Evolutionary conservation across 1,284 basidiomycete species (phyloP), one percentile per base, ranked within the genome.

Genomic region (Ceratobasidium sp.): DNA sequence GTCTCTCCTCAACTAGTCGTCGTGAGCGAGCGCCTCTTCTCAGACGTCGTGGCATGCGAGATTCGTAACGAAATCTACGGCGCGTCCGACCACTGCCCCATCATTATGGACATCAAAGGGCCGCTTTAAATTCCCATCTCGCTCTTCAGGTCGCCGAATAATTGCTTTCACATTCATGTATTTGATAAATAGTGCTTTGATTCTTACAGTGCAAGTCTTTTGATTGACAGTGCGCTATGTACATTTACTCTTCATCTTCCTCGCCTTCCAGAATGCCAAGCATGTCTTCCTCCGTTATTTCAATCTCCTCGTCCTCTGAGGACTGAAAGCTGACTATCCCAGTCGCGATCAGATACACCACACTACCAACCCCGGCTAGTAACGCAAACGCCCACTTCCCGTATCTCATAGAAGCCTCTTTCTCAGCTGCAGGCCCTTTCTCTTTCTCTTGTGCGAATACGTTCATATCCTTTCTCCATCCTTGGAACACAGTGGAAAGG

Each of bases 41-140:
- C 88, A 29, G 85, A 86, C 51, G 91, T 91, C 57, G 89, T 89
- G 83, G 87, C 88, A 86, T 94, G 92, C 79, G 93, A 94, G 81
- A 95, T 95, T 75, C 86, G 94, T 54, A 88, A 89, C 79, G 93
- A 94, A 78, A 92, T 95, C 74, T 95, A 93, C 76, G 94, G 94
- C 2, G 92, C 93, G 54, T 94, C 93, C 60, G 94, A 95, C 79
- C 94, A 94, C 81, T 89, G 92, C 79, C 93, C 94, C 9, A 82
- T 95, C 33, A 88, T 91, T n/a, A 81, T 94, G 82, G 93, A 94
- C 79, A 86, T 93, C 59, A 65, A 76, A 31, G 69, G 64, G 6
- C 59, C 69, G 6, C 71, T 76, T 44, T 78, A 54, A 66, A 27
- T 51, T 24, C 8, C 2, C 19, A 24, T 59, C 19, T 17, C 22